Evolutionary conservation across 2,329 filamentous ascomycete species (phyloP).

Genomic region (Aspergillus felis): DNA sequence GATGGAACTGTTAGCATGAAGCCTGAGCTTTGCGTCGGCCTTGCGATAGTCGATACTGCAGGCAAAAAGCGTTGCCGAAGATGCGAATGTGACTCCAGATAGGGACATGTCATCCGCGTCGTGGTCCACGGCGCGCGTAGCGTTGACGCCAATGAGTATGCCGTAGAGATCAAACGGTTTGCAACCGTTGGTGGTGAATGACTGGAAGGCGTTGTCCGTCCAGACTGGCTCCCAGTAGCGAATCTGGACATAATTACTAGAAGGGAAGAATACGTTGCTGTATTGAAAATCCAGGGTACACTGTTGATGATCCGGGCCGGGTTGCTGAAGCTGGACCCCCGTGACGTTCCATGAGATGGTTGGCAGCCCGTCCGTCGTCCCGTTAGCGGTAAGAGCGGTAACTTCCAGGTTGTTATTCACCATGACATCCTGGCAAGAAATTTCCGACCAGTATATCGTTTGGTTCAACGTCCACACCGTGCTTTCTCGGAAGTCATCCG

Average conservation of each 20-base stretch:
- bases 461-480: slow-evolving; percentile 31
- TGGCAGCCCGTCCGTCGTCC: slow-evolving; percentile 11
- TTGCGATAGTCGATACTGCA: slow-evolving; percentile 29
- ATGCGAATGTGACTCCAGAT: slow-evolving; percentile 14
- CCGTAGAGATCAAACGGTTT: slow-evolving; percentile 31
- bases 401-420: slow-evolving; percentile 18
- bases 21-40: slow-evolving; percentile 24
- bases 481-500: slow-evolving; percentile 15
- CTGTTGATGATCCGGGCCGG: slow-evolving; percentile 6
- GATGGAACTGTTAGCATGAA: slow-evolving; percentile 35
- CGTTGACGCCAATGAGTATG: slow-evolving; percentile 29
- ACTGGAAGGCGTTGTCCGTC: slow-evolving; percentile 6
- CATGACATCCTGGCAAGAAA: slow-evolving; percentile 20
- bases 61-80: slow-evolving; percentile 28
- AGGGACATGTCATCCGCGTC: slow-evolving; percentile 5
- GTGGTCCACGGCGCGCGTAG: slow-evolving; percentile 10
- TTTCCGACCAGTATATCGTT: slow-evolving; percentile 29
- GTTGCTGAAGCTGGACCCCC: slow-evolving; percentile 19
- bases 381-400: slow-evolving; percentile 20
- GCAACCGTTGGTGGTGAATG: slow-evolving; percentile 24
- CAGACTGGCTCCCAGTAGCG: slow-evolving; percentile 33
- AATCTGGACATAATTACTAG: slow-evolving; percentile 29
- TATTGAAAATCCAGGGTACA: slow-evolving; percentile 30
- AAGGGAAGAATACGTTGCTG: slow-evolving; percentile 24
- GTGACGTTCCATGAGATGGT: slow-evolving; percentile 26